Percentiles rank a stretch among this genome's conserved stretches.
phyloP scores from a whole-genome alignment of 169 alveolate genomes.

The Theileria orientalis region DNA sequence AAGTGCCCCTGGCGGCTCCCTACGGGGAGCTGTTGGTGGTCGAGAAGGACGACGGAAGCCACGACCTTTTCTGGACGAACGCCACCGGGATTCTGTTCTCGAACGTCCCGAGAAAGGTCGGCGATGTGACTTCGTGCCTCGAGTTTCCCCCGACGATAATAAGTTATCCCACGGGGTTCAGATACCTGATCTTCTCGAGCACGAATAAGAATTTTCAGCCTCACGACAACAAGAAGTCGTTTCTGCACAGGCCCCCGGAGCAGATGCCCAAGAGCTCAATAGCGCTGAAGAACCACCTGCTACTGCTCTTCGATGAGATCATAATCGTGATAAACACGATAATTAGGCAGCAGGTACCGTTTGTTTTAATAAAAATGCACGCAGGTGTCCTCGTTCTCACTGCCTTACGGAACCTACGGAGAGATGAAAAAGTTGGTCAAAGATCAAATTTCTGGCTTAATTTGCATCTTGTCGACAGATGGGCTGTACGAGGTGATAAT shows the following conservation, averaged over 20 bases:
- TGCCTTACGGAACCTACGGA: conserved; percentile 58
- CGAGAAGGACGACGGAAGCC: conserved; percentile 63
- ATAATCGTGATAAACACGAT: conserved; percentile 53
- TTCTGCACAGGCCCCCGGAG: conserved; percentile 46
- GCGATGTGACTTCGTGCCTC: conserved; percentile 30
- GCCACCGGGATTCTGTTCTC: conserved; percentile 55
- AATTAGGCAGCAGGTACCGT: conserved; percentile 37
- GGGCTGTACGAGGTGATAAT: conserved; percentile 40
- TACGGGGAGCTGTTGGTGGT: conserved; percentile 41
- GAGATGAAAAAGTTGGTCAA: conserved; percentile 30
- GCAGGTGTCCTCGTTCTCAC: conserved; percentile 35
- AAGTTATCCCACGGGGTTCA: conserved; percentile 36
- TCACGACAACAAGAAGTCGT: conserved; percentile 27
- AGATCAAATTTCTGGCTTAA: conserved; percentile 50
- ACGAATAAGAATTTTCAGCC: conserved; percentile 26
- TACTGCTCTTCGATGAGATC: conserved; percentile 57
- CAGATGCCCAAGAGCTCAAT: conserved; percentile 52
- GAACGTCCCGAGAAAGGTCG: conserved; percentile 31
- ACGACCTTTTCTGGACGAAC: conserved; percentile 59
- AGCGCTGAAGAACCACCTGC: conserved; percentile 34
- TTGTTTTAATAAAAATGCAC: background rate
- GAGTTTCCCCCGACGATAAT: conserved; percentile 35
- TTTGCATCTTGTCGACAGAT: conserved; percentile 36
- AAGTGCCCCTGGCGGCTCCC: conserved; percentile 65
- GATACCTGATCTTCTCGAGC: conserved; percentile 35